Base-by-base conservation (phyloP, 495 filamentous ascomycete genomes). In the Penicillium manginii region DNA sequence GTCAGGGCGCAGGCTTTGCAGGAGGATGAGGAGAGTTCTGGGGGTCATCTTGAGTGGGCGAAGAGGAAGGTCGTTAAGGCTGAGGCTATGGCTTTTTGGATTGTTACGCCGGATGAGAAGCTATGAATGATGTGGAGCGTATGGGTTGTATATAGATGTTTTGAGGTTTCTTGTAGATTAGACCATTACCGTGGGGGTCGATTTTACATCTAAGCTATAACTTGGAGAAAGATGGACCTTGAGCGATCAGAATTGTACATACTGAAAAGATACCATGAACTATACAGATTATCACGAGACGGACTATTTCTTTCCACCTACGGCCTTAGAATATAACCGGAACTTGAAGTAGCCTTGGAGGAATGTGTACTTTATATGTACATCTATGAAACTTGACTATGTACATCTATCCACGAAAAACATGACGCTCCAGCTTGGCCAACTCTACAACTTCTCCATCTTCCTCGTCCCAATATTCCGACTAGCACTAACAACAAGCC, bases 401-500 rank as follows among this genome's bases (percentile, higher is more conserved):
- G 57, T 59, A 54, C 15, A 42, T 52, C 50, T 50, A 58, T 50
- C 2, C 2, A 37, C 55, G 21, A 15, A 62, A 17, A 4, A 11
- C 51, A n/a, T n/a, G n/a, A n/a, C n/a, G n/a, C n/a, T n/a, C n/a
- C n/a, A n/a, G n/a, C n/a, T n/a, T n/a, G n/a, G n/a, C 48, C 17
- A 35, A 29, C 26, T 40, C 4, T 39, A 78, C 59, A 78, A 47
- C 64, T 70, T 75, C 55, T 54, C 47, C 56, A 71, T 50, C 57
- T 78, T 70, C 54, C 67, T 59, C 12, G 55, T 64, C 18, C 75
- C 77, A 23, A 81, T 42, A 68, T 87, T 88, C 57, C 86, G 75
- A 54, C 72, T 79, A 17, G 78, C 72, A 56, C 76, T 74, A 47
- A 90, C 64, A 22, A 88, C 78, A 66, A 90, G 64, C 4, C 79